Conservation (phyloP, 371 early-diverging fungal genomes). For the Phascolomyces articulosus region DNA sequence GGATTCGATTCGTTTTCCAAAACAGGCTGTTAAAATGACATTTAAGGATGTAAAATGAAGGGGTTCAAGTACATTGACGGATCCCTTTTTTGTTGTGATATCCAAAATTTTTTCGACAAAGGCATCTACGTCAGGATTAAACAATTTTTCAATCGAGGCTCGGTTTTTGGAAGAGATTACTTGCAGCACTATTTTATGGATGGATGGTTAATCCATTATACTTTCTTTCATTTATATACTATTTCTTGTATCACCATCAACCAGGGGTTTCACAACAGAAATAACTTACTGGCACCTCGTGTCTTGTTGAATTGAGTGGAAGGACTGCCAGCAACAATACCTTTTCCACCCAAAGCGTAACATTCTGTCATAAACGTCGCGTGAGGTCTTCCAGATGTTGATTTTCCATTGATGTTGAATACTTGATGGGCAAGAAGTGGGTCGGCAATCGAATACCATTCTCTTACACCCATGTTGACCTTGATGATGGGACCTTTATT, state of each 20-base stretch:
- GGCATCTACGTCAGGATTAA: no score
- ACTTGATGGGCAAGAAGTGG: slow-evolving; percentile 25
- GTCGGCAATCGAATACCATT: slow-evolving; percentile 20
- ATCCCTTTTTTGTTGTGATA: not conserved
- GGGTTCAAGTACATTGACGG: not conserved
- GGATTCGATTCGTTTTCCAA: not conserved
- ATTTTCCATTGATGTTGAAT: slow-evolving; percentile 13
- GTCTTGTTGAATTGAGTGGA: slow-evolving; percentile 12
- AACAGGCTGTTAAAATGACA: not conserved
- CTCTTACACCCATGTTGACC: slow-evolving; percentile 21
- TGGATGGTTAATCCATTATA: no score
- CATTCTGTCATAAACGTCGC: not conserved
- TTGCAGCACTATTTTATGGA: no score
- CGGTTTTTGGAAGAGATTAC: no score
- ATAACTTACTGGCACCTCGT: slow-evolving; percentile 5
- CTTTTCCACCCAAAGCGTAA: slow-evolving; percentile 3
- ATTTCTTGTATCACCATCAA: no score
- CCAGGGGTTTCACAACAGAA: no score
- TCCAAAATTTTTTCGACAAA: not conserved
- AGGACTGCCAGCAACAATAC: slow-evolving; percentile 10
- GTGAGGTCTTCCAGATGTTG: slow-evolving; percentile 14
- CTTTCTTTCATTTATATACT: not conserved
- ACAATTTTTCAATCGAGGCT: no score
- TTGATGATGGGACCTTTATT: slow-evolving; percentile 13
- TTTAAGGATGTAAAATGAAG: not conserved